These are phyloP conservation scores for Amniculicola lignicola DNA, from an alignment of 495 filamentous ascomycete genomes.

Conservation along the genomic window DNA sequence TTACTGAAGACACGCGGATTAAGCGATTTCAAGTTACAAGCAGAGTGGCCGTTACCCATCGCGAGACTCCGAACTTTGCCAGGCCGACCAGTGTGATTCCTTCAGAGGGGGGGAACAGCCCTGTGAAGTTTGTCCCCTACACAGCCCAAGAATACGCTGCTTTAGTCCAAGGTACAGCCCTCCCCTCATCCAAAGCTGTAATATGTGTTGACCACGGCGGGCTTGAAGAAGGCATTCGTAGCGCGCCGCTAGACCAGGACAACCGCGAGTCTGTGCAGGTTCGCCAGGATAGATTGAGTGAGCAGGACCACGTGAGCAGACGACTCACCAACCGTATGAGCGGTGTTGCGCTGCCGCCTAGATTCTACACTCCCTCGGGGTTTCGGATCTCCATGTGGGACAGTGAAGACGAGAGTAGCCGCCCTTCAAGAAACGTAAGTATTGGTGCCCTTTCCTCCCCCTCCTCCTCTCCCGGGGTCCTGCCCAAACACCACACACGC, in stretches of 20 bases:
- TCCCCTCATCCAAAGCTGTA: constrained; percentile 22
- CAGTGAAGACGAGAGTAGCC: background rate
- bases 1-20: background rate
- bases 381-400: background rate
- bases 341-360: background rate
- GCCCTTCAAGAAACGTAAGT: constrained; percentile 19
- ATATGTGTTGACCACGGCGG: constrained; percentile 6
- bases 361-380: constrained; percentile 9
- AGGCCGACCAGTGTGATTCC: background rate
- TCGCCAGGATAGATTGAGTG: constrained; percentile 15
- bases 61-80: background rate
- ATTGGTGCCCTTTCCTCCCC: too few species aligned
- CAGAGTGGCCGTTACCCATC: background rate
- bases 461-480: too few species aligned
- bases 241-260: constrained; percentile 13
- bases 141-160: constrained; percentile 15
- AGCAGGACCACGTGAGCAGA: background rate
- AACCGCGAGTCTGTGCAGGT: background rate
- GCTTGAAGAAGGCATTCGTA: background rate
- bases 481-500: too few species aligned
- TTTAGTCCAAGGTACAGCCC: constrained; percentile 13
- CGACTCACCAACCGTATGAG: background rate
- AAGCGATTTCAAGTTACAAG: background rate
- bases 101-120: constrained; percentile 6
- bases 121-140: constrained; percentile 16